Conservation (phyloP, 805 yeast species). For the Teunomyces atbi region DNA sequence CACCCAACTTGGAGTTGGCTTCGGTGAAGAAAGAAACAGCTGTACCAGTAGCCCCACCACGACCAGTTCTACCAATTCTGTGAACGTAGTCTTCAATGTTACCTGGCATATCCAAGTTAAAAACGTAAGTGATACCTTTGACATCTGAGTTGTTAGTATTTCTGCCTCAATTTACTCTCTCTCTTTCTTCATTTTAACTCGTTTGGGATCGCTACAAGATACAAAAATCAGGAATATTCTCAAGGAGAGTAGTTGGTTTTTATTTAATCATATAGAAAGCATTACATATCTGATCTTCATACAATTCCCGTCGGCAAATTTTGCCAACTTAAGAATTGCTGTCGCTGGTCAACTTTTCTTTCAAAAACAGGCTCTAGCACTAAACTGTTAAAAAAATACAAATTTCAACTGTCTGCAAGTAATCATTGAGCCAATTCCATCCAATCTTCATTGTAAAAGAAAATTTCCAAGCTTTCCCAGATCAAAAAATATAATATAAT, state of each 20-base stretch:
- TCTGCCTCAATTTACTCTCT: neutral
- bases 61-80: slow-evolving; percentile 98
- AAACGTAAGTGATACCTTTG: slow-evolving; percentile 91
- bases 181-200: slow-evolving; percentile 1
- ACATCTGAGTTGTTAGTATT: slow-evolving; percentile 66
- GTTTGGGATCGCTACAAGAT: slow-evolving; percentile 1
- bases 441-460: slow-evolving; percentile 3
- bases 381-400: slow-evolving; percentile 1
- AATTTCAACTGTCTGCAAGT: slow-evolving; percentile 3
- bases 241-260: slow-evolving; percentile 2
- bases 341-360: slow-evolving; percentile 1
- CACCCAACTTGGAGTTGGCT: slow-evolving; percentile 83
- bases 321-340: neutral
- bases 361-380: slow-evolving; percentile 4
- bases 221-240: slow-evolving; percentile 1
- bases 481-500: slow-evolving; percentile 4
- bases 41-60: slow-evolving; percentile 96
- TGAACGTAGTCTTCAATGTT: slow-evolving; percentile 98
- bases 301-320: neutral
- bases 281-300: slow-evolving; percentile 5
- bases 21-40: slow-evolving; percentile 93
- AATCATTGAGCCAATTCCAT: slow-evolving; percentile 4
- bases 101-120: slow-evolving; percentile 97
- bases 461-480: slow-evolving; percentile 3
- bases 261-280: slow-evolving; percentile 5